Base-by-base conservation (phyloP, 805 yeast genomes). In the Spathaspora gorwiae region DNA sequence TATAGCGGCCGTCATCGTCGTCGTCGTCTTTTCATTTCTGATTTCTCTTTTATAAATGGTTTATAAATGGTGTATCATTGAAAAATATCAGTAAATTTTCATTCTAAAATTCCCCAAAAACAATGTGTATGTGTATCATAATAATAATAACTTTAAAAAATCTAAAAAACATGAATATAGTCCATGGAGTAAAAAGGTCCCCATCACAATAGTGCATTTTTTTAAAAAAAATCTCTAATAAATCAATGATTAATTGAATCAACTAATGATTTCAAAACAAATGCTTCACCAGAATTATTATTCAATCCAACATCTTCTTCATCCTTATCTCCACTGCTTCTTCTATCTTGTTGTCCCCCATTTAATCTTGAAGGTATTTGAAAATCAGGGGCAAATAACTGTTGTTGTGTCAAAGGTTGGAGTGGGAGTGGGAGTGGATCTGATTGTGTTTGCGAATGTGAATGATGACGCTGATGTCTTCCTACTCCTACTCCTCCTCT, bases 251-350 rank as follows among this genome's bases (percentile, higher is more conserved):
- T 65, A 36, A 70, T 65, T 26, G 71, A 68, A 47, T 70, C 75
- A 39, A 70, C 74, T 47, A 70, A 62, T 13, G 71, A 64, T 50
- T 69, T 64, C 51, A 68, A 56, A 43, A 70, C 70, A 46, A 65
- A 62, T 43, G 62, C 57, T 30, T 52, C 61, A 5, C 44, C 47
- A 7, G 44, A 14, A 35, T 31, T 37, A 7, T 14, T 26, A n/a
- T 31, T 39, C 34, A 40, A 15, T 29, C 32, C 32, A 9, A 9
- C 32, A n/a, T 24, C 27, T 32, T 46, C 45, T 26, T 35, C 46
- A 38, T 29, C 41, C 11, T 36, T 32, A 2, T 29, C 43, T 13
- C 34, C 43, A 10, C 30, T 26, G 5, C 26, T 31, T 11, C 27
- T 34, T 15, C 41, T 15, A 30, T 39, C 15, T 14, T 14, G 37